Evolutionary conservation across 371 early-diverging fungal species (phyloP), one percentile per base, ranked within the genome.

Genomic region (Mucor irregularis): DNA sequence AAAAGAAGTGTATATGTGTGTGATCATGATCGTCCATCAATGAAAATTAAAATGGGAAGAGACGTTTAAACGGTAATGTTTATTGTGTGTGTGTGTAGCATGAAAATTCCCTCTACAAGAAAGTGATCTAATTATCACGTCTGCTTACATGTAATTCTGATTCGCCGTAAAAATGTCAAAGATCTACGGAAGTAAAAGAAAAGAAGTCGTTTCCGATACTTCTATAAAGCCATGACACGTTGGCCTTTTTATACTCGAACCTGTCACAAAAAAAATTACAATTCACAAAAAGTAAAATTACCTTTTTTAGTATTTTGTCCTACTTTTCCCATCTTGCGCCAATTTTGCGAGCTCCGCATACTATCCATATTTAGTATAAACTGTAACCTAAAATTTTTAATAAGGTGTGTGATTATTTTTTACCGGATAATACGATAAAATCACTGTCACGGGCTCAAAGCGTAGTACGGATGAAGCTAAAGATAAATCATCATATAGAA

Each of bases 311-410:
- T 25, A 16, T 5, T 38, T 17, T 50, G 28, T 50, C 28, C 38
- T 50, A 26, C 17, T 7, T 5, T 1, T n/a, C 19, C 8, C 11
- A 33, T 0, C 5, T 29, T 58, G 58, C 58, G 58, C 58, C 37
- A 58, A 40, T 58, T 58, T 58, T 29, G 58, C 58, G 45, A 50
- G 26, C 28, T 45, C 38, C 46, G 19, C 44, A 34, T 40, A 33
- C 10, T 34, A 34, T 34, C 35, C 35, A 31, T 31, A 9, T 31
- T 31, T 31, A 31, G 31, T n/a, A n/a, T n/a, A n/a, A n/a, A n/a
- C n/a, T n/a, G n/a, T n/a, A n/a, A n/a, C n/a, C n/a, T n/a, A n/a
- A n/a, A n/a, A n/a, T n/a, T n/a, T n/a, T n/a, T n/a, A n/a, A n/a
- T n/a, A n/a, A n/a, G n/a, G n/a, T n/a, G n/a, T n/a, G n/a, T n/a